phyloP scores from a whole-genome alignment of 371 early-diverging fungal species.

The Gilbertella persicaria region DNA sequence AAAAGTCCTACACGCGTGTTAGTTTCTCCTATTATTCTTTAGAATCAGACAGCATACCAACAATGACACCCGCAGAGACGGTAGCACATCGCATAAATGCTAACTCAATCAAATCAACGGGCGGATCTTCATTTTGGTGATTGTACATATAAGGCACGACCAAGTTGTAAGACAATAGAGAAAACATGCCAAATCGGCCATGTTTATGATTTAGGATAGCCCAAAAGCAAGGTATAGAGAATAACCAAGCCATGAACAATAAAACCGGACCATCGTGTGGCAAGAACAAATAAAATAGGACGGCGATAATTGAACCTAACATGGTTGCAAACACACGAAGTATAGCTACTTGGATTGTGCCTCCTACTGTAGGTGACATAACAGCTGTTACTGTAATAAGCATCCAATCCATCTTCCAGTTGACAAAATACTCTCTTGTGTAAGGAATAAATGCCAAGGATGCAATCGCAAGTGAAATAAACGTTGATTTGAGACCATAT shows the following conservation, averaged over 20 bases:
- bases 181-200: slow-evolving; percentile 78
- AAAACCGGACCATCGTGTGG: slow-evolving; percentile 53
- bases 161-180: slow-evolving; percentile 76
- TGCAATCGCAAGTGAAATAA: slow-evolving; percentile 60
- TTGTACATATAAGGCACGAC: slow-evolving; percentile 78
- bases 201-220: slow-evolving; percentile 70
- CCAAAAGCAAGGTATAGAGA: slow-evolving; percentile 73
- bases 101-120: slow-evolving; percentile 54
- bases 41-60: too few species aligned
- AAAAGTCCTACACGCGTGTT: too few species aligned
- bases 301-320: slow-evolving; percentile 66
- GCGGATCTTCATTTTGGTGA: slow-evolving; percentile 59
- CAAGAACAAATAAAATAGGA: slow-evolving; percentile 59
- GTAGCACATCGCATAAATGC: slow-evolving; percentile 69
- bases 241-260: slow-evolving; percentile 63
- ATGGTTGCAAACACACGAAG: slow-evolving; percentile 79
- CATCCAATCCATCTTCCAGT: slow-evolving; percentile 81
- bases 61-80: slow-evolving; percentile 70
- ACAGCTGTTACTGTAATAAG: slow-evolving; percentile 79
- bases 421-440: slow-evolving; percentile 57
- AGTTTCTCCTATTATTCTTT: too few species aligned
- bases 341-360: slow-evolving; percentile 71
- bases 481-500: slow-evolving; percentile 74
- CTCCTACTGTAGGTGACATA: slow-evolving; percentile 91
- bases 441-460: slow-evolving; percentile 71